Evolutionary conservation across 306 rosid species (phyloP), one percentile per base, ranked within the genome.

Genomic region (Dalbergia cultrata): DNA sequence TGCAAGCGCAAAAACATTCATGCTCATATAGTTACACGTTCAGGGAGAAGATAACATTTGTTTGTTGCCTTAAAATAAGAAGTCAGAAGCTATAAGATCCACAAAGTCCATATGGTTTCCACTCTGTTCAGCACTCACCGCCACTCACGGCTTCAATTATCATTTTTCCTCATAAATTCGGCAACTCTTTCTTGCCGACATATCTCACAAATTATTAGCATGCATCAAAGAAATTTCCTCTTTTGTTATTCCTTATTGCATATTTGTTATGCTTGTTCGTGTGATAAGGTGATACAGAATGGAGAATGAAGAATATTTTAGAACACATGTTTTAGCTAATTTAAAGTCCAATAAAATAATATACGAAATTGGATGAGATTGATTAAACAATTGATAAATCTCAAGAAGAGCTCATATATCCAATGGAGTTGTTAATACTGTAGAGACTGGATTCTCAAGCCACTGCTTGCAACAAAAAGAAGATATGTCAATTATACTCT

Each of bases 141-240:
- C 86, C 26, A 83, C 79, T 77, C 83, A 72, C 80, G 86, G 37
- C 86, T 72, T 72, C 80, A 72, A 72, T 83, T 66, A 65, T 66
- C 75, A 10, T 9, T 49, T 59, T 21, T 37, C 19, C 5, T 5
- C 33, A 11, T 43, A 52, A 52, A 41, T 14, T 22, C 45, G n/a
- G 7, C 62, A 33, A 17, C 74, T 73, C 12, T 50, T 3, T 17
- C 50, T 72, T 35, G 9, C 11, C 17, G 6, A 45, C 45, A 57
- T 81, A 61, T 13, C 71, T 18, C 67, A 34, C 62, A 22, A 44
- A 58, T 78, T 78, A 35, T 72, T 49, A 60, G 31, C 31, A 26
- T 26, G 39, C 16, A 11, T 31, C 50, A 3, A 57, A 13, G 37
- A 57, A 7, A 57, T 9, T 11, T 22, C 3, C 35, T 57, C 39